phyloP scores from a whole-genome alignment of 2,329 filamentous ascomycete species.

The Penicillium decumbens region DNA sequence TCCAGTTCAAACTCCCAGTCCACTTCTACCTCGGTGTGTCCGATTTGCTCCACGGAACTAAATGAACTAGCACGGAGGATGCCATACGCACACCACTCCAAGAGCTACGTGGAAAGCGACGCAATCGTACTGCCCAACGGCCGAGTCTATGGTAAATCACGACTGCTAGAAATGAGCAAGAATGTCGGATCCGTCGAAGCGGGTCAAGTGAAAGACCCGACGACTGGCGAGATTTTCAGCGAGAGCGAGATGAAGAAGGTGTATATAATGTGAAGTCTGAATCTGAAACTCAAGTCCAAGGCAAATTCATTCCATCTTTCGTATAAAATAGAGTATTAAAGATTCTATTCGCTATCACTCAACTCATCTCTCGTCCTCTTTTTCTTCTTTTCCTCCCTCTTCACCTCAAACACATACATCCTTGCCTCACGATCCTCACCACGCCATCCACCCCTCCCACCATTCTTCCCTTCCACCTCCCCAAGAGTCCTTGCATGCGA shows the following conservation, averaged over 20 bases:
- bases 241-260: constrained; percentile 71
- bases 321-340: neutral
- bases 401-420: constrained; percentile 45
- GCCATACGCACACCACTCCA: constrained; percentile 91
- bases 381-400: constrained; percentile 29
- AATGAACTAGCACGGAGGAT: constrained; percentile 85
- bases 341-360: constrained; percentile 31
- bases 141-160: constrained; percentile 72
- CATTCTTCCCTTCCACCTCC: constrained; percentile 40
- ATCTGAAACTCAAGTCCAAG: neutral
- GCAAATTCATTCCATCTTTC: constrained; percentile 10
- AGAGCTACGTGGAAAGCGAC: constrained; percentile 86
- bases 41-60: constrained; percentile 92
- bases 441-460: constrained; percentile 43
- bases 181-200: constrained; percentile 65
- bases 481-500: constrained; percentile 46
- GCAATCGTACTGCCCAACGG: constrained; percentile 82
- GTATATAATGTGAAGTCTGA: constrained; percentile 64
- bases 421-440: constrained; percentile 47
- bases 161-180: constrained; percentile 69
- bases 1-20: constrained; percentile 50
- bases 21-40: constrained; percentile 73
- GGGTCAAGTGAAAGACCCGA: constrained; percentile 70
- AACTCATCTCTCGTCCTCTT: constrained; percentile 32
- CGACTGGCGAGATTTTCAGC: constrained; percentile 64